Evolutionary conservation across 148 eudicot species (phyloP).

Genomic region (Chenopodium quinoa): DNA sequence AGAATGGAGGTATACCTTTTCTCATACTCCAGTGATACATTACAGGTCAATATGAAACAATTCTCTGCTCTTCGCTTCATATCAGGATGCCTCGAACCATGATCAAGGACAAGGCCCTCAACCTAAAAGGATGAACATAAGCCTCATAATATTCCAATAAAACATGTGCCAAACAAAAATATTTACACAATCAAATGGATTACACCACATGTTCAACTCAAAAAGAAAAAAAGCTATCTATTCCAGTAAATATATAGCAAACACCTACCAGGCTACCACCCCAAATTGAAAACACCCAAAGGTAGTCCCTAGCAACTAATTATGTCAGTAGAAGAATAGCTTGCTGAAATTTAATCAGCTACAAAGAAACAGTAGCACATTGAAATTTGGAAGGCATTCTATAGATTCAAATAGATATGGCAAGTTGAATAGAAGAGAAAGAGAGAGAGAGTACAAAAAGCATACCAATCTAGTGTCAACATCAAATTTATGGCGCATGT

Average conservation of each 20-base stretch:
- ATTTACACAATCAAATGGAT: background rate
- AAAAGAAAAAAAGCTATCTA: background rate
- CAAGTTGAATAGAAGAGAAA: background rate
- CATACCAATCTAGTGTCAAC: slow-evolving; percentile 92
- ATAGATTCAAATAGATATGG: slow-evolving; percentile 3
- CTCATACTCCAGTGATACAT: slow-evolving; percentile 94
- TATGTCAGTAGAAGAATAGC: background rate
- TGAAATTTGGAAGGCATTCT: background rate
- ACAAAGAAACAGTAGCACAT: background rate
- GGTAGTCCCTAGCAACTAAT: background rate
- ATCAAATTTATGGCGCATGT: slow-evolving; percentile 99
- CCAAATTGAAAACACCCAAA: background rate
- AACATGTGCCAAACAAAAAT: background rate
- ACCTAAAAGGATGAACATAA: slow-evolving; percentile 42
- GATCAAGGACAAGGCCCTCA: slow-evolving; percentile 98
- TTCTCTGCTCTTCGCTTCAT: slow-evolving; percentile 95
- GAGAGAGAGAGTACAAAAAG: background rate
- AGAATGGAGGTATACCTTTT: slow-evolving; percentile 57
- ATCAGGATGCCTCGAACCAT: slow-evolving; percentile 99
- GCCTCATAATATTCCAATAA: background rate
- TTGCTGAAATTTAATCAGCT: background rate
- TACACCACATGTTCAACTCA: background rate
- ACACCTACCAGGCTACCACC: background rate
- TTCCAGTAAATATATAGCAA: background rate
- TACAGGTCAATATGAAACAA: slow-evolving; percentile 77